Conservation (phyloP, 2,329 filamentous ascomycete species). For the Sclerotinia trifoliorum region DNA sequence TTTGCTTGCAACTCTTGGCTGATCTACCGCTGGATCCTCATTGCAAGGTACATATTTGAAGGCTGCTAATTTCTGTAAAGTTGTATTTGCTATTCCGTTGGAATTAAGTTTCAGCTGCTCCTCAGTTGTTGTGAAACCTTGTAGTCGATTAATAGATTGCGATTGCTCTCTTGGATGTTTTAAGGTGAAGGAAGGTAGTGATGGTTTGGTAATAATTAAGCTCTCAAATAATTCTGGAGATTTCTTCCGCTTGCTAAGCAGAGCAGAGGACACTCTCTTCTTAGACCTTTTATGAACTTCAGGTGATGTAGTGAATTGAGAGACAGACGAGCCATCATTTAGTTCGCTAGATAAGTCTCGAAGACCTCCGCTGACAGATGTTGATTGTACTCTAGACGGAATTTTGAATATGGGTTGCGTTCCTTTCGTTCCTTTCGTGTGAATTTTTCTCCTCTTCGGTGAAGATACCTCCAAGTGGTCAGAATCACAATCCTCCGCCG, state of each 20-base stretch:
- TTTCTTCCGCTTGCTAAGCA: slow-evolving; percentile 17
- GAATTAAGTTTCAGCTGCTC: slow-evolving; percentile 22
- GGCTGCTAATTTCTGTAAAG: slow-evolving; percentile 20
- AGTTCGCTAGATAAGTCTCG: too few relatives aligned
- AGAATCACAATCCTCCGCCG: neutral
- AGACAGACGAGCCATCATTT: neutral
- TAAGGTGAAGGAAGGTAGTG: slow-evolving; percentile 1
- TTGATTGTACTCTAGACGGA: slow-evolving; percentile 4
- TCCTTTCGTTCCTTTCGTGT: slow-evolving; percentile 8
- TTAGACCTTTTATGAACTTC: slow-evolving; percentile 24
- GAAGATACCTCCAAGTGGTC: neutral
- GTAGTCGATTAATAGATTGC: slow-evolving; percentile 26
- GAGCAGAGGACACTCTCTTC: slow-evolving; percentile 20
- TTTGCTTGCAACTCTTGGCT: neutral
- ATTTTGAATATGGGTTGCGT: slow-evolving; percentile 15
- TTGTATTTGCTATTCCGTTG: slow-evolving; percentile 22
- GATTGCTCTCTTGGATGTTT: slow-evolving; percentile 16
- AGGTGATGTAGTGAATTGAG: slow-evolving; percentile 27
- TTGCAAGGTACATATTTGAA: slow-evolving; percentile 22
- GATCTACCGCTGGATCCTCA: neutral
- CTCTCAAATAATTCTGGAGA: slow-evolving; percentile 30
- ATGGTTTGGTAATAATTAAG: slow-evolving; percentile 32
- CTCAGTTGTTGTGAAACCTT: slow-evolving; percentile 36
- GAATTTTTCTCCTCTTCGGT: slow-evolving; percentile 10
- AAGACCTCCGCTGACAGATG: neutral